Evolutionary conservation across 768 basidiomycete genomes (phyloP).

Genomic region (Suillus clintonianus): DNA sequence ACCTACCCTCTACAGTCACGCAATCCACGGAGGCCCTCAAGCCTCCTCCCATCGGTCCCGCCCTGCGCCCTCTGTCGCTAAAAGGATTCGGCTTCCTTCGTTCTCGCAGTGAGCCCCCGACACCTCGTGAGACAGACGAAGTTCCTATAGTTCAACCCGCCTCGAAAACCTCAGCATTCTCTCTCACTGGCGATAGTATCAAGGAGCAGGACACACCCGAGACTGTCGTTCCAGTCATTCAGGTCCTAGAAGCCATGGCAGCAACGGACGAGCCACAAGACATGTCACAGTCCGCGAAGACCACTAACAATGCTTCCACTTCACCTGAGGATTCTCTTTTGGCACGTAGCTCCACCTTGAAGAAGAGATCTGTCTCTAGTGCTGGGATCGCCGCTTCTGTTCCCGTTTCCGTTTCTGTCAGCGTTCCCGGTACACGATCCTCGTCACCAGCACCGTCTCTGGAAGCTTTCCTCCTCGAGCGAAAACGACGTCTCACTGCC

Average conservation of each 20-base stretch:
- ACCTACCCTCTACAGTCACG: constrained; percentile 7
- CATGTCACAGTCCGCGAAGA: background rate
- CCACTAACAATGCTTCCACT: constrained; percentile 1
- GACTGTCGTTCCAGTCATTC: background rate
- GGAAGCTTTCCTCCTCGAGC: constrained; percentile 67
- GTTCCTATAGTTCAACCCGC: background rate
- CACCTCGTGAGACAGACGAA: constrained; percentile 39
- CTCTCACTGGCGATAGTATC: background rate
- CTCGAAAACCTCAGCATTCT: background rate
- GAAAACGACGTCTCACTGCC: constrained; percentile 53
- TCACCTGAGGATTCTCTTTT: background rate
- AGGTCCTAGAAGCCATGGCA: background rate
- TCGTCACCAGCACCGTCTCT: constrained; percentile 57
- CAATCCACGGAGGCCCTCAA: background rate
- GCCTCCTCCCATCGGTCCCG: constrained; percentile 23
- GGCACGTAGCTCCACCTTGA: constrained; percentile 5
- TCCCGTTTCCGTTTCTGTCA: constrained; percentile 15
- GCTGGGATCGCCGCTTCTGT: constrained; percentile 13
- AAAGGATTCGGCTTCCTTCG: constrained; percentile 54
- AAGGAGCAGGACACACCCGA: background rate
- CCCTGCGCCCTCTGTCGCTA: constrained; percentile 43
- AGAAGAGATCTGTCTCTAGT: constrained; percentile 18
- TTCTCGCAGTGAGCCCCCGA: constrained; percentile 60
- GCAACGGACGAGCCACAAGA: constrained; percentile 5
- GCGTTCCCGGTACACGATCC: constrained; percentile 30